Conservation (phyloP, 2,329 filamentous ascomycete genomes). For the Stemphylium vesicarium region DNA sequence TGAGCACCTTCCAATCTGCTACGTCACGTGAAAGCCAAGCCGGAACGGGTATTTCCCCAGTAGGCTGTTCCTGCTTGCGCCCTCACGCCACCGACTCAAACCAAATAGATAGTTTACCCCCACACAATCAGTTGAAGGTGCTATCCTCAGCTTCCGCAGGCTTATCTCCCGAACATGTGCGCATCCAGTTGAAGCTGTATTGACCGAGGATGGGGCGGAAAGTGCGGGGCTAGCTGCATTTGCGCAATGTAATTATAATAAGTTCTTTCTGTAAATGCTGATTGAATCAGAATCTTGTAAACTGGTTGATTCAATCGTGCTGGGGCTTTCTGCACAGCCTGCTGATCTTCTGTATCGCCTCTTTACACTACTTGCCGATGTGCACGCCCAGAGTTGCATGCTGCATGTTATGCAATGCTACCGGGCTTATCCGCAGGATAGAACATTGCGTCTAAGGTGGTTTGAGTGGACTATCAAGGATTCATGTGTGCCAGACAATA, state of each 20-base stretch:
- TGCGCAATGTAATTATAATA: background rate
- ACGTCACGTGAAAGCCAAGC: background rate
- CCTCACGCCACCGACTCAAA: background rate
- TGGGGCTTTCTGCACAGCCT: background rate
- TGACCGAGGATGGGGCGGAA: conserved; percentile 8
- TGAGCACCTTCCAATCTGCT: no score
- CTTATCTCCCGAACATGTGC: background rate
- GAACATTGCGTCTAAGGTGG: background rate
- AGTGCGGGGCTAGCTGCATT: background rate
- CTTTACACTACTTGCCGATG: background rate
- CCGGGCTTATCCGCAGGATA: background rate
- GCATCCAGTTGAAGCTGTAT: conserved; percentile 4
- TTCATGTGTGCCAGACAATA: background rate
- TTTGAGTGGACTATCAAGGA: background rate
- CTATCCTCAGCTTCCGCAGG: background rate
- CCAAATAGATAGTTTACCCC: background rate
- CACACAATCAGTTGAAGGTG: background rate
- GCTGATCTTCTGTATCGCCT: background rate
- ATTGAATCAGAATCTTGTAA: background rate
- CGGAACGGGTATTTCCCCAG: background rate
- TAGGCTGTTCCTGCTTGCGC: no score
- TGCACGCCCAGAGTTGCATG: background rate
- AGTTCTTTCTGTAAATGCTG: background rate
- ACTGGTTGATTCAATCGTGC: background rate
- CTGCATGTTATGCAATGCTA: background rate